phyloP scores from a whole-genome alignment of 2,329 filamentous ascomycete species.

The Xylariales sp. region DNA sequence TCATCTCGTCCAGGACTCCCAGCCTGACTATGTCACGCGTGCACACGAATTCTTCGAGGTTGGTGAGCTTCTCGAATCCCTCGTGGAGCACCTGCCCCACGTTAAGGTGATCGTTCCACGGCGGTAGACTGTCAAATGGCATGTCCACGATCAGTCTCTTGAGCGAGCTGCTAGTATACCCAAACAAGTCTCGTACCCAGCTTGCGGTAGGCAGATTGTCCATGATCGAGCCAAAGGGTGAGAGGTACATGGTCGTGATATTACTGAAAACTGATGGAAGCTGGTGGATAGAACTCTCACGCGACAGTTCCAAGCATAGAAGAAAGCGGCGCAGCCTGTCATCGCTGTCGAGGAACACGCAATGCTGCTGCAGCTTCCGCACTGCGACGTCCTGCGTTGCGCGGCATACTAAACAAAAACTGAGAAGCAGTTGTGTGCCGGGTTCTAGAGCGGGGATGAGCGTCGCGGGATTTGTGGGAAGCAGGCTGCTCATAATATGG shows the following conservation, averaged over 20 bases:
- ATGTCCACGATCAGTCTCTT: conserved; percentile 43
- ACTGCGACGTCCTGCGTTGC: conserved; percentile 35
- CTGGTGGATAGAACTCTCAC: conserved; percentile 15
- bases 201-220: conserved; percentile 34
- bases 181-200: conserved; percentile 38
- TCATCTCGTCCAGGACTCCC: conserved; percentile 1
- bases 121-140: conserved; percentile 38
- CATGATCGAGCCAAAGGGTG: conserved; percentile 29
- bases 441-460: conserved; percentile 32
- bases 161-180: conserved; percentile 32
- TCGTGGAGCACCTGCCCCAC: conserved; percentile 35
- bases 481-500: conserved; percentile 6
- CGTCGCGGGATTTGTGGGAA: conserved; percentile 6
- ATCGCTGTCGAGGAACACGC: conserved; percentile 37
- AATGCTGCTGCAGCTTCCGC: conserved; percentile 38
- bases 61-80: conserved; percentile 37
- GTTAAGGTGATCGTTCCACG: conserved; percentile 35
- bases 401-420: conserved; percentile 37
- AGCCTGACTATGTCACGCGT: conserved; percentile 27
- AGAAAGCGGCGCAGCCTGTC: conserved; percentile 28
- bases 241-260: conserved; percentile 36
- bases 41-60: conserved; percentile 44
- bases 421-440: conserved; percentile 37
- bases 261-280: conserved; percentile 18
- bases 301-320: conserved; percentile 22